phyloP scores from a whole-genome alignment of 495 filamentous ascomycete species.

The Pyrenula massariospora region DNA sequence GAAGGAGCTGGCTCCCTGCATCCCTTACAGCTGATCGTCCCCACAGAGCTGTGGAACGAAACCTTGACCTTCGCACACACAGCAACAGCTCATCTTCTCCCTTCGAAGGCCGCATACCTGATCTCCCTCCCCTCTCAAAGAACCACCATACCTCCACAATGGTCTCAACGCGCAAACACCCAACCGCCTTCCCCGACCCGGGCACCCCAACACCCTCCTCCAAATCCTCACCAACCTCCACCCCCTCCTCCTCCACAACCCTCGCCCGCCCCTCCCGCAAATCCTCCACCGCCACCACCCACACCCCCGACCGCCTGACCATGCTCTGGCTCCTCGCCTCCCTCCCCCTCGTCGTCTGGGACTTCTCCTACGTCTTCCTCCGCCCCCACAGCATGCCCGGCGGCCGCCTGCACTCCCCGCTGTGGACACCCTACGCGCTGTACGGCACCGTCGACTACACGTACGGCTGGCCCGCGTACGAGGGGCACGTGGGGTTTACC shows the following conservation, averaged over 20 bases:
- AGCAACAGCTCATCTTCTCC: too few species aligned
- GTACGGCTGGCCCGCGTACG: slow-evolving; percentile 71
- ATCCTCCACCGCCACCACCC: slow-evolving; percentile 3
- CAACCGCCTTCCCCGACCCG: slow-evolving; percentile 31
- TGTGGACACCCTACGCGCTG: slow-evolving; percentile 72
- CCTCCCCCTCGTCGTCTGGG: slow-evolving; percentile 77
- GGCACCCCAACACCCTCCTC: slow-evolving; percentile 1
- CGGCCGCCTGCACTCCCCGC: slow-evolving; percentile 57
- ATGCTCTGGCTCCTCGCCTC: slow-evolving; percentile 69
- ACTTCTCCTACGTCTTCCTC: slow-evolving; percentile 66
- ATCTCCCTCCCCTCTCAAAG: too few species aligned
- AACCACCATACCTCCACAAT: too few species aligned
- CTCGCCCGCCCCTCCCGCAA: slow-evolving; percentile 19
- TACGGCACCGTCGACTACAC: slow-evolving; percentile 74
- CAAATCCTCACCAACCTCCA: slow-evolving; percentile 7
- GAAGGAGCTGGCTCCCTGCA: not conserved
- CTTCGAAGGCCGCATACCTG: too few species aligned
- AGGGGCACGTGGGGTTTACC: slow-evolving; percentile 66
- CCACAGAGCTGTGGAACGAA: too few species aligned
- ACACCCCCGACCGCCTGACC: not conserved
- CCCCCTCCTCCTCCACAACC: slow-evolving; percentile 10
- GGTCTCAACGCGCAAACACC: slow-evolving; percentile 42
- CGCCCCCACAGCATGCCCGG: slow-evolving; percentile 80
- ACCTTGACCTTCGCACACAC: not conserved
- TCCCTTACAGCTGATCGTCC: not conserved